Evolutionary conservation across 768 basidiomycete genomes (phyloP).

Genomic region (Thelephora aurantiotincta): DNA sequence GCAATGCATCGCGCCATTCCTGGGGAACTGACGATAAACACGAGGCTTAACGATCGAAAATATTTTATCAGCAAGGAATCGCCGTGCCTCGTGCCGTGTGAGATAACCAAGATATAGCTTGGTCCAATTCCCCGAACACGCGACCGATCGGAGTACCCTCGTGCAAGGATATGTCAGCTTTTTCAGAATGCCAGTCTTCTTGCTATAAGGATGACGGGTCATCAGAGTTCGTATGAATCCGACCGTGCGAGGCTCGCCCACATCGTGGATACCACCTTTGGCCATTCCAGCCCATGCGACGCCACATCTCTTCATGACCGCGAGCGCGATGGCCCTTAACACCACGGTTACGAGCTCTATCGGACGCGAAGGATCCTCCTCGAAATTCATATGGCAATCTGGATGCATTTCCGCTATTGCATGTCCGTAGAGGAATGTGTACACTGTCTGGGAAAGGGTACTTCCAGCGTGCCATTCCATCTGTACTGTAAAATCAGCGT

Average conservation of each 20-base stretch:
- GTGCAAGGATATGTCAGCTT: constrained; percentile 64
- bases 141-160: constrained; percentile 45
- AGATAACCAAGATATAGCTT: constrained; percentile 47
- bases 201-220: constrained; percentile 27
- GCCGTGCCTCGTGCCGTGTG: constrained; percentile 26
- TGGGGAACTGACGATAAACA: constrained; percentile 3
- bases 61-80: neutral
- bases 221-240: neutral
- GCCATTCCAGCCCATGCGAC: constrained; percentile 69
- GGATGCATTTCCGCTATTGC: constrained; percentile 45
- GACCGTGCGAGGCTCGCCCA: constrained; percentile 22
- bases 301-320: constrained; percentile 70
- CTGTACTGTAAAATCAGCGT: constrained; percentile 24
- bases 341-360: constrained; percentile 53
- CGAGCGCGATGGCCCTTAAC: constrained; percentile 51
- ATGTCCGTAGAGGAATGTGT: constrained; percentile 64
- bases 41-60: neutral
- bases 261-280: constrained; percentile 67
- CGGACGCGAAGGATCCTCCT: constrained; percentile 33
- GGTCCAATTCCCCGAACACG: constrained; percentile 40
- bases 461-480: constrained; percentile 82
- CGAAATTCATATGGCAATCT: constrained; percentile 19
- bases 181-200: constrained; percentile 87
- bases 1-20: neutral
- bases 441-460: constrained; percentile 77